Evolutionary conservation across 768 basidiomycete genomes (phyloP), one percentile per base, ranked within the genome.

Genomic region (Strobilomyces dryophilus): DNA sequence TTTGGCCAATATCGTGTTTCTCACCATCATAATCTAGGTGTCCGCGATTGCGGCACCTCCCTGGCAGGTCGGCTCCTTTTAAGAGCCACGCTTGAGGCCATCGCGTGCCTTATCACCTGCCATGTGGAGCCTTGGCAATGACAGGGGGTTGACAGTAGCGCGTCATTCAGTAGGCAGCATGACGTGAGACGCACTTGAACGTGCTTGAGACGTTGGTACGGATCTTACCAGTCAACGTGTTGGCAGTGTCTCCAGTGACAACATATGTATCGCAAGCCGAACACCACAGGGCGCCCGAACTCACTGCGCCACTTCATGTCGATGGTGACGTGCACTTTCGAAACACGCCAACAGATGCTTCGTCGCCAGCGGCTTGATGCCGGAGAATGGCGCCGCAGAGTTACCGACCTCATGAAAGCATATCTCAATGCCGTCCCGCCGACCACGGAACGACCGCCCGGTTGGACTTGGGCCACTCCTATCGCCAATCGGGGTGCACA

Each of bases 371-470:
- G 6, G 26, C 36, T 53, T 51, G 29, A 48, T 54, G 43, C 40
- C 36, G 50, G 55, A 57, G 51, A 50, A 57, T 58, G 52, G 39
- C 42, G 53, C 64, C 64, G 61, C 61, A 60, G 61, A 61, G 50
- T 55, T 51, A 52, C 59, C 54, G 51, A 56, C 4, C 29, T 41
- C 35, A 51, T 55, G 31, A 62, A 55, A 42, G 47, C 15, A 44
- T 53, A 57, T 53, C 27, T 61, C 53, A 52, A 56, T 45, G 15
- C 60, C 57, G 57, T 48, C 40, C 65, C 65, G 66, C 29, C 51
- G 50, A 46, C 37, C 26, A 58, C 65, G 66, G 65, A 67, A 27
- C 15, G 29, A 55, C 42, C 29, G 18, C 53, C 51, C 20, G 41
- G 27, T 40, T 24, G 36, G 24, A 17, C 45, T 42, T 42, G 39